Percentiles rank a stretch among this genome's conserved stretches.
phyloP scores from a whole-genome alignment of 371 early-diverging fungal genomes.

The Scutellospora calospora region DNA sequence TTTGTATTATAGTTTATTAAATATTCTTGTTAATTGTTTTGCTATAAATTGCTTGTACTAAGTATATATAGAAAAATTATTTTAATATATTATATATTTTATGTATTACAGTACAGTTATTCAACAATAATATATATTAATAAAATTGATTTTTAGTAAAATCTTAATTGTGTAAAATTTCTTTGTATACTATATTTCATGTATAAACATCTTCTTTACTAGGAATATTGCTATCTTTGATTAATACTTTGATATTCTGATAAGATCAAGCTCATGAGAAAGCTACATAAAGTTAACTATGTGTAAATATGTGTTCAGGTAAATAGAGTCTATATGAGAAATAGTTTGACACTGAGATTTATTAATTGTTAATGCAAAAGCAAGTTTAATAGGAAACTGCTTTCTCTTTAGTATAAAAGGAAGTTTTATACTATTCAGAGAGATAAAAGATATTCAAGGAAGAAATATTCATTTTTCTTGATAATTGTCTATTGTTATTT shows the following conservation, averaged over 20 bases:
- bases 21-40: no score
- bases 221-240: neutral
- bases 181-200: neutral
- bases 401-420: constrained; percentile 17
- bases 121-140: neutral
- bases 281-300: constrained; percentile 45
- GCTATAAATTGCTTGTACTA: no score
- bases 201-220: neutral
- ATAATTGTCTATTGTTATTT: neutral
- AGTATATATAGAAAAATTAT: no score
- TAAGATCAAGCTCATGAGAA: constrained; percentile 22
- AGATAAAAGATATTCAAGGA: neutral
- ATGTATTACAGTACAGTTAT: no score
- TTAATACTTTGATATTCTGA: neutral
- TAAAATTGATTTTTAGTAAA: neutral
- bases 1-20: no score
- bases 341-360: constrained; percentile 50
- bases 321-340: constrained; percentile 32
- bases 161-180: neutral
- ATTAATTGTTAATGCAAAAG: neutral
- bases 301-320: constrained; percentile 41
- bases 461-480: neutral
- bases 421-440: neutral
- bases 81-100: no score
- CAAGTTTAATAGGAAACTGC: constrained; percentile 46